These are phyloP conservation scores for Ormosia emarginata DNA, from an alignment of 306 rosid genomes.

Conservation along the genomic window DNA sequence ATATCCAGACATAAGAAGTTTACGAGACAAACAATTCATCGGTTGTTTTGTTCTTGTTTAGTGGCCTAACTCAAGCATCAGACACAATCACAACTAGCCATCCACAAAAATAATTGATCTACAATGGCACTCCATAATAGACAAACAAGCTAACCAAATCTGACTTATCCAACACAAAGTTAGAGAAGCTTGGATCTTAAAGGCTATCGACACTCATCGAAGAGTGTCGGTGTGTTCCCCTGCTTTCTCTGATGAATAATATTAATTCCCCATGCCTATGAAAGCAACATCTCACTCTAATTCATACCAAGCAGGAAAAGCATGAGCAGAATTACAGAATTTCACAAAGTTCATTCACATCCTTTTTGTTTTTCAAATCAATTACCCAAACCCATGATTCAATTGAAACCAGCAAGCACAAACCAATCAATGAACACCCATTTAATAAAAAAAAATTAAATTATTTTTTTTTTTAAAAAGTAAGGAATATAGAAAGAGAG, in stretches of 20 bases:
- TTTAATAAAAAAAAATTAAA: not conserved
- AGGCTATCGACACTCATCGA: not conserved
- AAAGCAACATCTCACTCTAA: not conserved
- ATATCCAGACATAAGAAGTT: not conserved
- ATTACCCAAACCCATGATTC: not conserved
- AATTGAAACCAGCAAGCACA: conserved; percentile 13
- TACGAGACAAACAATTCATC: not conserved
- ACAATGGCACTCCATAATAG: not conserved
- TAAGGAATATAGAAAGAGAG: not conserved
- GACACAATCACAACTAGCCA: conserved; percentile 9
- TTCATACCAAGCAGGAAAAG: not conserved
- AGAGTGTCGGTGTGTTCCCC: not conserved
- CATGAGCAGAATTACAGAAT: conserved; percentile 11
- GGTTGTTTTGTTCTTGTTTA: not conserved
- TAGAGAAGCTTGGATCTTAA: not conserved
- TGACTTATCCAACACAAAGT: not conserved
- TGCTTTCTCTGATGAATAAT: not conserved
- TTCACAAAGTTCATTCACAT: not conserved
- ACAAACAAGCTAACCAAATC: not conserved
- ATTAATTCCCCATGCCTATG: not conserved
- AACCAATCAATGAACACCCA: conserved; percentile 14
- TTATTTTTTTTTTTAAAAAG: too few species aligned
- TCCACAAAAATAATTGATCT: not conserved
- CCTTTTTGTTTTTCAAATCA: not conserved
- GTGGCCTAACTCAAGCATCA: not conserved